Base-by-base conservation (phyloP, 2,329 filamentous ascomycete genomes). In the Gremmenia infestans region DNA sequence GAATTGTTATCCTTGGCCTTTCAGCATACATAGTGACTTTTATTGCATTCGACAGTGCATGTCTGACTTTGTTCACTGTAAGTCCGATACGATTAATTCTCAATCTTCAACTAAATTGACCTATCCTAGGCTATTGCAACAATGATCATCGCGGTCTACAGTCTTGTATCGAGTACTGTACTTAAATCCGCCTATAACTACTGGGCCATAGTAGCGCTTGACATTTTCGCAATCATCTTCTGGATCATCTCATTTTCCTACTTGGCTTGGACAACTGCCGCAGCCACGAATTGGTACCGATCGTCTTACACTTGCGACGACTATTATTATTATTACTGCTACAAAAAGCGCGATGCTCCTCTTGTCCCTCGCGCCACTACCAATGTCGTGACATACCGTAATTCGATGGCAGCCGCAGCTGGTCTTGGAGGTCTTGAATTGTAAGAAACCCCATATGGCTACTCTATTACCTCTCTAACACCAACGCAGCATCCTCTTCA, bases 171-270 rank as follows among this genome's bases (percentile, higher is more conserved):
- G n/a, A 70, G 28, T 4, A 52, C 37, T 4, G 35, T 23, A 17
- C 19, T 32, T 2, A 49, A 60, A n/a, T 66, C 67, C 2, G 62
- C 72, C 19, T 81, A 78, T 68, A 83, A 82, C 67, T 78, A 78
- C 68, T 81, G 78, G 75, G 76, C 77, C 25, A 71, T 79, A 7
- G 67, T 83, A 3, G 71, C 70, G 22, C 70, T 83, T 39, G 80
- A 83, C 59, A 73, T 78, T 19, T 73, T 78, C 55, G 73, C 79
- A 32, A 65, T 78, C 52, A 57, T 83, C 54, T 78, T 83, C 67
- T 84, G 80, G 81, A 69, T 80, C 37, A 58, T 62, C 45, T 63
- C 59, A 1, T 62, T 63, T 48, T 51, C 60, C 1, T 40, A 60
- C 15, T 35, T 58, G 9, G 63, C 61, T 2, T 60, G 48, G 2